Evolutionary conservation across 2,329 filamentous ascomycete species (phyloP), one percentile per base, ranked within the genome.

Genomic region (Lachnellula willkommii): DNA sequence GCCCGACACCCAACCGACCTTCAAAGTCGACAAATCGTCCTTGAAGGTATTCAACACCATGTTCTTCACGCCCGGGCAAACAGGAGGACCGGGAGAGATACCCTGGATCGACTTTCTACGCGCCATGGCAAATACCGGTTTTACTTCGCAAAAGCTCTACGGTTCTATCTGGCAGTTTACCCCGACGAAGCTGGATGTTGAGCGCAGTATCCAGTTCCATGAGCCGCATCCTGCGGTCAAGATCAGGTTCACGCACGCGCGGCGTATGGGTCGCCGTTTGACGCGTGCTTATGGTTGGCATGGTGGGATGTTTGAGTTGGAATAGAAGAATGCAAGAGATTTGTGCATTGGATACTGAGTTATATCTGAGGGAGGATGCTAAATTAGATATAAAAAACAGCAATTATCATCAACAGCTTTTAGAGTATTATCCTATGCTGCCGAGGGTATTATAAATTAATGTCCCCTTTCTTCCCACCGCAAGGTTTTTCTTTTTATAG

Each of bases 131-230:
- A 70, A 70, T 0, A 70, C 72, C 0, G 81, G 79, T 0, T 82
- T 85, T 53, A 54, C 60, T 0, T 73, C 74, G 0, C 69, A 81
- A 67, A 84, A 85, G 67, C 71, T 83, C 0, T 81, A 82, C 57
- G 79, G 81, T 0, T 84, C 78, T 1, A 77, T 77, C 0, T 86
- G 82, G 83, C 77, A 82, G 14, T 85, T 85, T 56, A 71, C 70
- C n/a, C 77, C 76, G 4, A 47, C 50, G 5, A 47, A 50, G 2
- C n/a, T 51, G 36, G 71, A 76, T 47, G 70, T 75, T 0, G 69
- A 74, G 42, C 67, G 75, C 5, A 74, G 72, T 22, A 84, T 85
- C 26, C 77, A 81, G 53, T 81, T 84, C 57, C 80, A 85, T 57
- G 79, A 84, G 62, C 81, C 82, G 3, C 81, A 85, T 64, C 79